Conservation (phyloP, 2,329 filamentous ascomycete genomes). For the Aureobasidium sp. region DNA sequence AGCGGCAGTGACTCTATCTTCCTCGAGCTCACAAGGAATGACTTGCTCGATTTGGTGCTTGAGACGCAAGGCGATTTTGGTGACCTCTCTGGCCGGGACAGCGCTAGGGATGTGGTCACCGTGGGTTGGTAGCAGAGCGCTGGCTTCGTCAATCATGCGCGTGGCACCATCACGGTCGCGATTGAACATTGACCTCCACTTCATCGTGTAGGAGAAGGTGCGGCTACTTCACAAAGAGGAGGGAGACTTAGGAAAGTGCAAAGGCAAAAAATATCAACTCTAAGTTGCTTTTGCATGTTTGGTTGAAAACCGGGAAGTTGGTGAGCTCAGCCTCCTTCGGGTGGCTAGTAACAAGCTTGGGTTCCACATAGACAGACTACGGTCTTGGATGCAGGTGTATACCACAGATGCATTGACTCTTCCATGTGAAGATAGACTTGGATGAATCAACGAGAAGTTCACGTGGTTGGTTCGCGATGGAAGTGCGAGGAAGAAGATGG, state of each 20-base stretch:
- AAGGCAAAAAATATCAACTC: not conserved
- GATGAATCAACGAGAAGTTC: not conserved
- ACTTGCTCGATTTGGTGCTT: constrained; percentile 86
- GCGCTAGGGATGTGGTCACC: constrained; percentile 54
- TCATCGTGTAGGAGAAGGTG: not conserved
- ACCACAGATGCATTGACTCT: not conserved
- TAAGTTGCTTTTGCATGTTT: not conserved
- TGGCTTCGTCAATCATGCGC: constrained; percentile 6
- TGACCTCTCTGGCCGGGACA: constrained; percentile 71
- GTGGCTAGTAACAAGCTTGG: not conserved
- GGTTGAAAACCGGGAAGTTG: constrained; percentile 3
- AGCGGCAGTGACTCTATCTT: constrained; percentile 62
- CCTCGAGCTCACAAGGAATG: constrained; percentile 82
- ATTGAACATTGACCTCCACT: constrained; percentile 9
- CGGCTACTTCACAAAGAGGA: not conserved
- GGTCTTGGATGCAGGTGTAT: not conserved
- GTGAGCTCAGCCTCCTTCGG: not conserved
- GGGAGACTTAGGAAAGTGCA: not conserved
- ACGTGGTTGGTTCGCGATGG: not conserved
- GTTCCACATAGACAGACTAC: not conserved
- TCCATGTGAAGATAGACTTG: not conserved
- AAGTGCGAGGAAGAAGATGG: not conserved
- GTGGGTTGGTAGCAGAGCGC: constrained; percentile 52
- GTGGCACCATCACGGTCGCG: constrained; percentile 3
- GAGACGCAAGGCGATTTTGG: constrained; percentile 78